Conservation (phyloP, 2,329 filamentous ascomycete species). For the Blastomyces silverae region DNA sequence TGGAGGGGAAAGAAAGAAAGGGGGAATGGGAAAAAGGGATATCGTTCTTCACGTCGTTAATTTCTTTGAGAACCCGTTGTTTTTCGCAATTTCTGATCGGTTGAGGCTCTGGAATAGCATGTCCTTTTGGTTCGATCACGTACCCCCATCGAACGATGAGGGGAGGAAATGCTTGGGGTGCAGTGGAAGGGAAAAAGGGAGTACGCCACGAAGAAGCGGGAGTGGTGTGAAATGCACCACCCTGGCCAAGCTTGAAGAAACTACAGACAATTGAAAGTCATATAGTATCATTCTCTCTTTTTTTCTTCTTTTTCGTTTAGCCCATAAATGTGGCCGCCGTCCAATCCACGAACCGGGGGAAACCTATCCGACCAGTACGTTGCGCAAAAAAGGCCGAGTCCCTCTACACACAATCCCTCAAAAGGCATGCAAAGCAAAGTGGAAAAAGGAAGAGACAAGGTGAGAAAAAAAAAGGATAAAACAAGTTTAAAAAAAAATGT, state of each 20-base stretch:
- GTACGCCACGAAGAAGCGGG: not conserved
- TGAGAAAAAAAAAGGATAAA: constrained; percentile 13
- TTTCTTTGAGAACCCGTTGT: constrained; percentile 1
- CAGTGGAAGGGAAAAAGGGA: not conserved
- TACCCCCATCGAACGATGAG: not conserved
- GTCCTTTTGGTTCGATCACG: not conserved
- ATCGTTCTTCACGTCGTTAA: constrained; percentile 14
- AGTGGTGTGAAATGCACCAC: not conserved
- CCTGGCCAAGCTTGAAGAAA: not conserved
- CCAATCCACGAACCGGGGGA: not conserved
- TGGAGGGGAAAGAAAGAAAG: too few relatives aligned
- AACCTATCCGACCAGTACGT: not conserved
- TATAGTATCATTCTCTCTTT: not conserved
- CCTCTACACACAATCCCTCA: not conserved
- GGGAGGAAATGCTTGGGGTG: not conserved
- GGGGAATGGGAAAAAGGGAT: too few relatives aligned
- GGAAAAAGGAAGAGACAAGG: constrained; percentile 11
- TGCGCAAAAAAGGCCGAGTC: not conserved
- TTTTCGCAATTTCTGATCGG: constrained; percentile 7
- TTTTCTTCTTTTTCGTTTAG: not conserved
- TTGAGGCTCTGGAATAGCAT: constrained; percentile 1
- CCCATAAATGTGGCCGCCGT: not conserved
- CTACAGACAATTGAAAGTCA: constrained; percentile 8
- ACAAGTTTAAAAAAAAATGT: constrained; percentile 43
- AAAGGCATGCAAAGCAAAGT: not conserved